Percentiles rank a stretch among this genome's conserved stretches.
Evolutionary conservation across 202 grass and related monocot genomes (phyloP).

Genomic region (Carex sylvatica): DNA sequence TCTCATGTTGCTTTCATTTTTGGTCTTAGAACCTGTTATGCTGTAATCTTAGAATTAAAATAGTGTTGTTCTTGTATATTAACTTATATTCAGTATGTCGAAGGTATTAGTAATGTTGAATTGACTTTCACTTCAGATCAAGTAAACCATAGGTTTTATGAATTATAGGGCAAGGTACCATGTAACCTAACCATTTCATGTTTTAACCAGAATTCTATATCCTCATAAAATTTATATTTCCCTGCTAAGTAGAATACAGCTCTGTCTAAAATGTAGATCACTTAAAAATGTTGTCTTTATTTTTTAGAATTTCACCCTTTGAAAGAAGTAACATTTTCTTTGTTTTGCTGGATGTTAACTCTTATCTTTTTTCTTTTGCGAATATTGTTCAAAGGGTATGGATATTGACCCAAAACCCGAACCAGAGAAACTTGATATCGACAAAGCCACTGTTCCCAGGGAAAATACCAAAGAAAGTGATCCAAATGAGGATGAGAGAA

Average conservation of each 20-base stretch:
- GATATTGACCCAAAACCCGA: constrained; percentile 3
- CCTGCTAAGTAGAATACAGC: background rate
- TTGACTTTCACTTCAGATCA: background rate
- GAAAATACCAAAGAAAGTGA: constrained; percentile 53
- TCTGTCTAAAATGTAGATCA: background rate
- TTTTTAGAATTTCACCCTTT: background rate
- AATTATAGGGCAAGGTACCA: background rate
- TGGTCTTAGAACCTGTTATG: background rate
- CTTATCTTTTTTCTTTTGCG: background rate
- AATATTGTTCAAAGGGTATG: constrained; percentile 4
- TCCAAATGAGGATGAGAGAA: constrained; percentile 65
- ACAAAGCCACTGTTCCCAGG: constrained; percentile 30
- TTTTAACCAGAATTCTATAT: background rate
- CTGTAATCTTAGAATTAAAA: background rate
- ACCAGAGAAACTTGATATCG: constrained; percentile 43
- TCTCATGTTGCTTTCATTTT: background rate
- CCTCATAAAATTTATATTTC: background rate
- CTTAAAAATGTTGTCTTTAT: background rate
- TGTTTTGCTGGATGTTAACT: background rate
- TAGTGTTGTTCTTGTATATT: background rate
- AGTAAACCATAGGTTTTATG: background rate
- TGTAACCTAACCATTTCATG: background rate
- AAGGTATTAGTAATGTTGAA: background rate
- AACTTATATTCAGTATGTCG: background rate
- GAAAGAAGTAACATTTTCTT: background rate